Evolutionary conservation across 805 yeast genomes (phyloP), one percentile per base, ranked within the genome.

Genomic region (Allodekkera sacchari): DNA sequence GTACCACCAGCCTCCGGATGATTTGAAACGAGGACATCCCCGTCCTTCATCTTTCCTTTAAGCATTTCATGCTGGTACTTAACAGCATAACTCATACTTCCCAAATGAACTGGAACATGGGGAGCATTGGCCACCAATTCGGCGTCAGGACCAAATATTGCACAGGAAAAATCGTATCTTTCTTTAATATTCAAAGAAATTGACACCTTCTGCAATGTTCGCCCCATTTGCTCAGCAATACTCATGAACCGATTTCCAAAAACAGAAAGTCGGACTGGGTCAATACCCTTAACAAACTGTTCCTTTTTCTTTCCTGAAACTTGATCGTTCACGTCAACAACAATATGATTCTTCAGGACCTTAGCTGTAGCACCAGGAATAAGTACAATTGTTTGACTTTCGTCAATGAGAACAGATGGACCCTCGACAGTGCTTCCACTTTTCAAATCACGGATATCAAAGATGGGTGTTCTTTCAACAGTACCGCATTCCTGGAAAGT

Each of bases 371-470:
- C 45, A 27, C 38, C 39, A 11, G 64, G 65, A 10, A 50, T 51
- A 13, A 60, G 53, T 12, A 57, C 31, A 22, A 59, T 44, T 1
- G 63, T 59, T 41, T 58, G 64, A 4, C 62, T 59, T 8, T 38
- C 45, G 38, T 59, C 63, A 14, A 59, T 36, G 19, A 58, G 45
- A 31, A 57, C 35, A 9, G 59, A 54, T 6, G 64, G 65, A 8
- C 92, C 92, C 3, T 39, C 23, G 7, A 82, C 52, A n/a, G 52
- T 44, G 6, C 63, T 54, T 8, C 87, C 88, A 16, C 59, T 42
- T 50, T 15, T 30, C 11, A 21, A 21, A n/a, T n/a, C n/a, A n/a
- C n/a, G n/a, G n/a, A n/a, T n/a, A n/a, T n/a, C n/a, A n/a, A n/a
- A n/a, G 33, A 55, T 58, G n/a, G n/a, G n/a, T n/a, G n/a, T n/a